These are phyloP conservation scores for Solanum chilense DNA, from an alignment of 257 asterid species.

Conservation along the genomic window DNA sequence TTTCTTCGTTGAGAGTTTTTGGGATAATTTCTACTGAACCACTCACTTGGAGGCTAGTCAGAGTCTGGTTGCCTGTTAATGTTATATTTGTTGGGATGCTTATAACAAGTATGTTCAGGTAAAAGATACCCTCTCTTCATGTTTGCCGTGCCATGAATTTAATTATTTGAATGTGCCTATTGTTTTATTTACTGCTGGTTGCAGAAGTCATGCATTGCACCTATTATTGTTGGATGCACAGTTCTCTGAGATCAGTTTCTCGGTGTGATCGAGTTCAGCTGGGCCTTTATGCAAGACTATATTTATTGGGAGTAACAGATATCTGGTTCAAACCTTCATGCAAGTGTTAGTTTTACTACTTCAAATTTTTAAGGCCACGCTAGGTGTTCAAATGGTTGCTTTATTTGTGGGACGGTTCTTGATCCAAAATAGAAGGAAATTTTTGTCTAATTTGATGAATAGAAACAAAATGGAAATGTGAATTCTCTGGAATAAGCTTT, in stretches of 20 bases:
- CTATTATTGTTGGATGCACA: neutral
- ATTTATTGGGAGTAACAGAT: neutral
- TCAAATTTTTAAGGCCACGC: neutral
- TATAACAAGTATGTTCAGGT: conserved; percentile 95
- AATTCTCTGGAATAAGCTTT: neutral
- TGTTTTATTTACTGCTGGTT: neutral
- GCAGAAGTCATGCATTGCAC: neutral
- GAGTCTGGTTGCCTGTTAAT: conserved; percentile 91
- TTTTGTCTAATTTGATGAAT: neutral
- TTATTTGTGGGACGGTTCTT: neutral
- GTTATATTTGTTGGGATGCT: conserved; percentile 94
- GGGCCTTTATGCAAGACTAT: neutral
- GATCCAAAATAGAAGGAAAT: neutral
- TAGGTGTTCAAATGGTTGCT: neutral
- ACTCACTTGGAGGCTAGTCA: conserved; percentile 81
- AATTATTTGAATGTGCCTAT: neutral
- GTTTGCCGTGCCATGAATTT: neutral
- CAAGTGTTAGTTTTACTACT: neutral
- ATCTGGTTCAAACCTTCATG: neutral
- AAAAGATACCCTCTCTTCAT: conserved; percentile 5
- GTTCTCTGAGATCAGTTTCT: neutral
- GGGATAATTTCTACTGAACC: conserved; percentile 79
- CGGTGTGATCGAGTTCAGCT: neutral
- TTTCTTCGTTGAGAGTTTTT: conserved; percentile 41
- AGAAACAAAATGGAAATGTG: neutral